Conservation (phyloP, 768 basidiomycete species). For the Pulveroboletus sp. region DNA sequence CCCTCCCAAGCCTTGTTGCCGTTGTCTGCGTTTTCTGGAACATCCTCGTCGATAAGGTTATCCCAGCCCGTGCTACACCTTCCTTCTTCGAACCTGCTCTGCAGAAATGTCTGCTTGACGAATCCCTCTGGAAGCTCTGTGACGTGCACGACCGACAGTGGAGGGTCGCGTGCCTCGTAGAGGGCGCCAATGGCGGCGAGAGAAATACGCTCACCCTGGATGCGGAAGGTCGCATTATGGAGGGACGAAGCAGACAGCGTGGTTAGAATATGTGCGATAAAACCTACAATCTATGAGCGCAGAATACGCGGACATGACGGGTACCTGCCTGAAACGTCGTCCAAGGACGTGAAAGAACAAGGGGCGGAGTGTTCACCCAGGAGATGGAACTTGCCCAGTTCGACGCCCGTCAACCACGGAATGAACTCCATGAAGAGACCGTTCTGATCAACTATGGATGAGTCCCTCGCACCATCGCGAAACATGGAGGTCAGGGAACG, state of each 20-base stretch:
- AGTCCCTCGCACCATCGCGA: background rate
- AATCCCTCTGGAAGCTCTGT: conserved; percentile 27
- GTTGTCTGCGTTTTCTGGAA: conserved; percentile 28
- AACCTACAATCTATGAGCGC: conserved; percentile 26
- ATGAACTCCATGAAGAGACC: conserved; percentile 33
- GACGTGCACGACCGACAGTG: conserved; percentile 21
- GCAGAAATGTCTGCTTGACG: conserved; percentile 29
- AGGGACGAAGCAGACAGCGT: conserved; percentile 24
- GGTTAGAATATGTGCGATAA: conserved; percentile 32
- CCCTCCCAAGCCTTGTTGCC: conserved; percentile 32
- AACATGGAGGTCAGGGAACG: conserved; percentile 1
- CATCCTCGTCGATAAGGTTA: conserved; percentile 25
- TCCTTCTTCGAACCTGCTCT: conserved; percentile 28
- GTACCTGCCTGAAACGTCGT: conserved; percentile 32
- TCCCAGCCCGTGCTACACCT: conserved; percentile 34
- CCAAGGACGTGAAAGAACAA: conserved; percentile 30
- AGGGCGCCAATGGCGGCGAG: conserved; percentile 26
- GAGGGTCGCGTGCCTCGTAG: conserved; percentile 20
- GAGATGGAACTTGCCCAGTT: conserved; percentile 28
- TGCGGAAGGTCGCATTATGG: conserved; percentile 31
- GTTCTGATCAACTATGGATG: conserved; percentile 17
- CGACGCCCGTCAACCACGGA: conserved; percentile 27
- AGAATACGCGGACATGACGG: background rate
- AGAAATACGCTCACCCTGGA: conserved; percentile 33
- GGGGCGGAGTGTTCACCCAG: conserved; percentile 30